A percentile compares a stretch with the other conserved stretches of the same genome.
These are phyloP conservation scores for Acanthamoeba royreba DNA, from an alignment of 208 protist genomes.

Conservation along the genomic window DNA sequence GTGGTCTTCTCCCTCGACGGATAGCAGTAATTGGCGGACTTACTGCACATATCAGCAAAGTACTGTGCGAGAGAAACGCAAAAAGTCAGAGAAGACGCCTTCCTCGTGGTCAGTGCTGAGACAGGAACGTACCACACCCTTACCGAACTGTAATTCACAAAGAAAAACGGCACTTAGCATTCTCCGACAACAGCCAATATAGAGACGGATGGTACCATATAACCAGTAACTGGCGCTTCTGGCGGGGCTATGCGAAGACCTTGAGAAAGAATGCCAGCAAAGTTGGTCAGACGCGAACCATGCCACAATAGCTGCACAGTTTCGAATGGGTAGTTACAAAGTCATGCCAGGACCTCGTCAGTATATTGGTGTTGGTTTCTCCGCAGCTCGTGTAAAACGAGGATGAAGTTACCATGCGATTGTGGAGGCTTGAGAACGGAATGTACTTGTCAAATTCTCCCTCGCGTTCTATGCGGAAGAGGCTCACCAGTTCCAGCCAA, in stretches of 20 bases:
- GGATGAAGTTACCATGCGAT: not conserved
- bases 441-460: conserved; percentile 8
- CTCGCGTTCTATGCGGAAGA: conserved; percentile 63
- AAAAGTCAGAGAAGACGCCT: no score
- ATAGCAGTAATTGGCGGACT: conserved; percentile 55
- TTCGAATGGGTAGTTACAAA: not conserved
- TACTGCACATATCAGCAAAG: conserved; percentile 46
- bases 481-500: conserved; percentile 56
- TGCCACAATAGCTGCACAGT: conserved; percentile 59
- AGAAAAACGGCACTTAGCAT: conserved; percentile 49
- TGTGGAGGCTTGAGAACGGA: not conserved
- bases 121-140: no score
- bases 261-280: conserved; percentile 63
- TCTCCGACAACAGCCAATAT: conserved; percentile 45
- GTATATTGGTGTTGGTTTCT: not conserved
- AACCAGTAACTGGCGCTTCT: conserved; percentile 65
- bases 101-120: no score
- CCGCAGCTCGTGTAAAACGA: no score
- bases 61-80: no score
- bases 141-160: conserved; percentile 53
- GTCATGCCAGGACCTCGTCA: not conserved
- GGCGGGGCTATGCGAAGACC: conserved; percentile 70
- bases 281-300: conserved; percentile 62
- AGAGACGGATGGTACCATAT: conserved; percentile 67
- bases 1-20: not conserved